Percentiles rank a stretch among this genome's conserved stretches.
Evolutionary conservation across 208 protist genomes (phyloP).

Genomic region (Leishmania braziliensis): DNA sequence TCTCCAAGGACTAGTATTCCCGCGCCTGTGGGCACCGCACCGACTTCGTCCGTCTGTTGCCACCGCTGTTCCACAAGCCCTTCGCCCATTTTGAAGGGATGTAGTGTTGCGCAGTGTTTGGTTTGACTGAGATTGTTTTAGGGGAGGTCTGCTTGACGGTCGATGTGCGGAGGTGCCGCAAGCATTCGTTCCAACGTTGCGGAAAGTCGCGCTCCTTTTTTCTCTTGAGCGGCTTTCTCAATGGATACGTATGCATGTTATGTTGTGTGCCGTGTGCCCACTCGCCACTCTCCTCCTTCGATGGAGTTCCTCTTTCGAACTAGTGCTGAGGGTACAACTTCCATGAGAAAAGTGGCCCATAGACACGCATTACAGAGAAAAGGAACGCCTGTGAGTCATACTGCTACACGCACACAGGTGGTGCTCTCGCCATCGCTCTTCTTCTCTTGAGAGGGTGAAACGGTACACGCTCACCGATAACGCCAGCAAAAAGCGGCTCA

Average conservation of each 20-base stretch:
- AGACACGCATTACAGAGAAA: neutral
- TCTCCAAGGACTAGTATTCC: slow-evolving; percentile 17
- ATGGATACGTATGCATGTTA: neutral
- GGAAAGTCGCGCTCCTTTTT: neutral
- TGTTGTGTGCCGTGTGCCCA: neutral
- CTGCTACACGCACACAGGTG: neutral
- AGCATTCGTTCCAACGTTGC: neutral
- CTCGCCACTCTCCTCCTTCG: slow-evolving; percentile 12
- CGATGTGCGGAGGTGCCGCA: neutral
- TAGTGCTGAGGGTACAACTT: neutral
- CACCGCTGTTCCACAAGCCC: neutral
- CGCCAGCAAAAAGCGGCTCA: neutral
- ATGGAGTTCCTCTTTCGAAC: slow-evolving; percentile 1
- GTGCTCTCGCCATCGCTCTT: neutral
- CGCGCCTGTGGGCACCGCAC: neutral
- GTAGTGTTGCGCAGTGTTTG: neutral
- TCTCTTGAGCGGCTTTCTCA: neutral
- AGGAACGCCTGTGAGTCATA: neutral
- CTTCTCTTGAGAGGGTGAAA: neutral
- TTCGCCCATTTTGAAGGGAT: no score
- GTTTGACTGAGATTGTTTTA: neutral
- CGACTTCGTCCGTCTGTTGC: neutral
- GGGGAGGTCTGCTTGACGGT: neutral
- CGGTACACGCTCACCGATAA: neutral
- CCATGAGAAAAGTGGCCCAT: neutral